Conservation (phyloP, 1,284 basidiomycete species). For the Sporisorium sorghi region DNA sequence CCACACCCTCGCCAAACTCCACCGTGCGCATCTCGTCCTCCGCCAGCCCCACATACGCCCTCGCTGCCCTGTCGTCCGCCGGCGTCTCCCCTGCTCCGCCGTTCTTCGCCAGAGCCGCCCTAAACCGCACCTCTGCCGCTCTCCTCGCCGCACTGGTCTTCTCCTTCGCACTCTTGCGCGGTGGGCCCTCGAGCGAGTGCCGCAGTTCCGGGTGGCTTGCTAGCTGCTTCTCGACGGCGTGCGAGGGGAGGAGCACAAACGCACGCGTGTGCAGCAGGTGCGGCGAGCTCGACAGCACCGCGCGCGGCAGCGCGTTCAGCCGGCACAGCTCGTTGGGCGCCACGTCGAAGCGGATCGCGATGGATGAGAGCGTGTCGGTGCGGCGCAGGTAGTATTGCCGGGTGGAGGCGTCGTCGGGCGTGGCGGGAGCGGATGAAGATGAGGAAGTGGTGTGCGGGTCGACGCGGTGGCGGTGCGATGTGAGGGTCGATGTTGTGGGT, state of each 20-base stretch:
- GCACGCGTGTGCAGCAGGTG: constrained; percentile 53
- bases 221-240: constrained; percentile 38
- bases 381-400: constrained; percentile 48
- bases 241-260: constrained; percentile 50
- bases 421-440: background rate
- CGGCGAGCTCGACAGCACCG: constrained; percentile 41
- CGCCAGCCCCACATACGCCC: constrained; percentile 48
- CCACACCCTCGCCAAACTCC: constrained; percentile 50
- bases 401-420: constrained; percentile 19
- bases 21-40: constrained; percentile 49
- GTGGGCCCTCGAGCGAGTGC: constrained; percentile 31
- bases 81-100: constrained; percentile 29
- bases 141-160: constrained; percentile 37
- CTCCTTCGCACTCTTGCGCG: constrained; percentile 22
- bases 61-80: constrained; percentile 49
- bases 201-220: constrained; percentile 18
- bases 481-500: background rate
- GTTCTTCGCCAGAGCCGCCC: constrained; percentile 26
- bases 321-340: constrained; percentile 38
- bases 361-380: constrained; percentile 42
- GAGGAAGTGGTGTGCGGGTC: constrained; percentile 17
- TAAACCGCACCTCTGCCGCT: constrained; percentile 40
- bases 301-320: constrained; percentile 43
- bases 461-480: constrained; percentile 13
- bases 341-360: constrained; percentile 44